Percentiles rank a stretch among this genome's conserved stretches.
Conservation (phyloP, 805 yeast genomes). For the Wickerhamomyces queroliae region DNA sequence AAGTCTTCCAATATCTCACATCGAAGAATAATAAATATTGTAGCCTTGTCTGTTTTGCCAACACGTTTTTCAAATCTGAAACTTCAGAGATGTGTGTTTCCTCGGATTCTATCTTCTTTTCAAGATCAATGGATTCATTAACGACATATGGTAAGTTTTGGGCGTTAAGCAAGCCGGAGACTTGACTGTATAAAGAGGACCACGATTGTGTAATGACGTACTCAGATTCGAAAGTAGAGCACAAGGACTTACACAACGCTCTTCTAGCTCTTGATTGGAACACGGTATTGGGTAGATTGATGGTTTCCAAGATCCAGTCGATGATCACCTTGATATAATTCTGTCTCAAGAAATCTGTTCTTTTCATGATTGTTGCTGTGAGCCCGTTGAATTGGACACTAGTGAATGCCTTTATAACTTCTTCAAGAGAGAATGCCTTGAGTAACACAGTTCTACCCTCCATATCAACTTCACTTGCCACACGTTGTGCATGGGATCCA, state of each 20-base stretch:
- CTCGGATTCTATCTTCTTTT: background rate
- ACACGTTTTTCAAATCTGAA: background rate
- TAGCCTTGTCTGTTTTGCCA: conserved; percentile 36
- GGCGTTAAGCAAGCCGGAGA: conserved; percentile 14
- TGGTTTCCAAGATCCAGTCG: conserved; percentile 44
- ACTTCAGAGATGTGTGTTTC: background rate
- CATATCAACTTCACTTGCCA: conserved; percentile 41
- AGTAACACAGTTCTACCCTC: conserved; percentile 46
- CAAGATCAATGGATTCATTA: background rate
- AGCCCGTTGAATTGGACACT: conserved; percentile 42
- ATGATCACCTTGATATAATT: conserved; percentile 38
- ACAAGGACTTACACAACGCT: conserved; percentile 39
- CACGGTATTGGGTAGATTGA: conserved; percentile 28
- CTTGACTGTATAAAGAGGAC: conserved; percentile 7
- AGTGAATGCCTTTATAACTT: conserved; percentile 28
- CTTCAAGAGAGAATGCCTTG: conserved; percentile 22
- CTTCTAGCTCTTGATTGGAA: conserved; percentile 35
- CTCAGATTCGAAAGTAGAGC: conserved; percentile 18
- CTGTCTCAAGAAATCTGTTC: conserved; percentile 46
- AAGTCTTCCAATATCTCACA: conserved; percentile 46
- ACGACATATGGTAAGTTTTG: conserved; percentile 7
- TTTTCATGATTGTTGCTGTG: conserved; percentile 47
- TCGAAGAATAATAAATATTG: conserved; percentile 57
- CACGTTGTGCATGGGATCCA: conserved; percentile 24
- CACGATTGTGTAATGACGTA: conserved; percentile 17